phyloP scores from a whole-genome alignment of 805 yeast genomes.

The Kockiozyma suomiensis region DNA sequence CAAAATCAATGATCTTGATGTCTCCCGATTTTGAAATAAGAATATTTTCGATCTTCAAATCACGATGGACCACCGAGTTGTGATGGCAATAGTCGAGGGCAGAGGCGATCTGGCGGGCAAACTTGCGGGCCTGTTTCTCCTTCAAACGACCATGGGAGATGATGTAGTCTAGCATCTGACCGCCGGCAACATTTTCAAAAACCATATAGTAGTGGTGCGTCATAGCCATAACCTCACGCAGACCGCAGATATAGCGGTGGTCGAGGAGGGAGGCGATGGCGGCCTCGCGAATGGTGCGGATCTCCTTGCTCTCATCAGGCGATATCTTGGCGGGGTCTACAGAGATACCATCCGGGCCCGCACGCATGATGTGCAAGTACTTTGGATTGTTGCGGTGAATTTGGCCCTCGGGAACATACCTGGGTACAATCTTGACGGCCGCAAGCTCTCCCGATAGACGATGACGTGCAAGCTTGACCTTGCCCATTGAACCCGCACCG shows the following conservation, averaged over 20 bases:
- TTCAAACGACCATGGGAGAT: slow-evolving; percentile 93
- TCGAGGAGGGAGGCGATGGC: slow-evolving; percentile 86
- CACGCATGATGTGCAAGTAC: slow-evolving; percentile 69
- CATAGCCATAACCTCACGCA: slow-evolving; percentile 94
- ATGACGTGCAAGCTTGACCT: slow-evolving; percentile 91
- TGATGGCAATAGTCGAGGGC: slow-evolving; percentile 93
- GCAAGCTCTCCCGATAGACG: slow-evolving; percentile 75
- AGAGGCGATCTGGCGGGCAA: slow-evolving; percentile 91
- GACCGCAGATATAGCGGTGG: slow-evolving; percentile 89
- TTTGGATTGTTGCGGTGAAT: slow-evolving; percentile 50
- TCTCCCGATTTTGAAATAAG: slow-evolving; percentile 93
- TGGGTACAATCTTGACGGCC: slow-evolving; percentile 35
- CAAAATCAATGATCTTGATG: slow-evolving; percentile 94
- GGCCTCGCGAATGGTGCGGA: slow-evolving; percentile 91
- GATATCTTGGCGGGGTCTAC: slow-evolving; percentile 53
- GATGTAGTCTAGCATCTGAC: slow-evolving; percentile 95
- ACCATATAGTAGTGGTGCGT: slow-evolving; percentile 95
- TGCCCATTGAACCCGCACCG: slow-evolving; percentile 99
- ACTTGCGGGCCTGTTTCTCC: slow-evolving; percentile 91
- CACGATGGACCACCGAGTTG: slow-evolving; percentile 95
- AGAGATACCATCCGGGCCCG: slow-evolving; percentile 44
- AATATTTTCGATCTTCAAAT: slow-evolving; percentile 92
- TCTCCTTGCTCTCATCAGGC: slow-evolving; percentile 80
- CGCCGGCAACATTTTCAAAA: slow-evolving; percentile 95
- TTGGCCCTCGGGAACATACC: slow-evolving; percentile 29